Base-by-base conservation (phyloP, 2,329 filamentous ascomycete species). In the Aspergillus viridinutans region DNA sequence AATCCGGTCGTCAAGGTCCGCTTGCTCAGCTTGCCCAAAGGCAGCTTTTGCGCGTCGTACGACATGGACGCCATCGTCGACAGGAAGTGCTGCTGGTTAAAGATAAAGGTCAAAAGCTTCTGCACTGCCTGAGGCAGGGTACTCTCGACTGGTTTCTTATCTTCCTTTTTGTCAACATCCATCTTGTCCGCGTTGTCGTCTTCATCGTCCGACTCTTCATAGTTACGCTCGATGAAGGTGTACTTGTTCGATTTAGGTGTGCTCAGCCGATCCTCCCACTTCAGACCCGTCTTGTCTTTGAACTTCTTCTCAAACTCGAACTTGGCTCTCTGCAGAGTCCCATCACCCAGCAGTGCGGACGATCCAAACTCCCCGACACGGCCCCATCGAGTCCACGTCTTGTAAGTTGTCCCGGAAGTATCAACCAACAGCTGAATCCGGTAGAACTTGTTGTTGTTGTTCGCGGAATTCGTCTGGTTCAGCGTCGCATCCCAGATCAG, bases 401-500 rank as follows among this genome's bases (percentile, higher is more conserved):
- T 76, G 69, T 80, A 89, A 67, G 14, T 62, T 59, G 23, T 64
- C 62, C 54, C 56, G 9, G 55, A 53, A 2, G 54, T 52, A 5
- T 55, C 52, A 17, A 53, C 45, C n/a, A 85, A 67, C 60, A 90
- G 78, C 77, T 93, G 89, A 28, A 92, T 71, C 28, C 85, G 83
- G 67, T 92, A 93, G 71, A 92, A 93, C 64, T 94, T 94, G 72
- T 94, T 93, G 72, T 89, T 89, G 68, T 93, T 94, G 49, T 81
- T 74, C 0, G 78, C 75, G 0, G 89, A 78, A 63, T 91, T 89
- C 10, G 90, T 89, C 69, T 92, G 88, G 64, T 92, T 94, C 49
- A 95, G 78, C 0, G 88, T 86, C 0, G 89, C 90, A 68, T 95
- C 90, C 70, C 84, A 93, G 50, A 93, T 90, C 55, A 88, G 74